Base-by-base conservation (phyloP, 2,329 filamentous ascomycete genomes). In the Trichophaea hybrida region DNA sequence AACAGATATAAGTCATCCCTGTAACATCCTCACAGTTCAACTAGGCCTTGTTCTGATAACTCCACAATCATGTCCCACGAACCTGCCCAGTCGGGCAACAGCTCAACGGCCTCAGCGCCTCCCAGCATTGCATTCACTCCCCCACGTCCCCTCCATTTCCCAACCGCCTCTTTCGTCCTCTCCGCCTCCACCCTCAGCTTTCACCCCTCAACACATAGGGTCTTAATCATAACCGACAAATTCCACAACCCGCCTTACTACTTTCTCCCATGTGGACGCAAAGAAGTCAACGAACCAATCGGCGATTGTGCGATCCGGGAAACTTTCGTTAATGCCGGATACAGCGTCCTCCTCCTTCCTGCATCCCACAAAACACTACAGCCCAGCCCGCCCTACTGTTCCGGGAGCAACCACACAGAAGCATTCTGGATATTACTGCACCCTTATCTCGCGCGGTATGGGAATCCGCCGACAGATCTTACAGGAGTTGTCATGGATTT, bases 251-350 rank as follows among this genome's bases (percentile, higher is more conserved):
- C 6, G 6, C 34, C 35, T 8, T 7, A 33, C 12, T 65, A 63
- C 52, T 65, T 69, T 61, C 63, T 70, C 7, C 67, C 69, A 6
- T 67, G 68, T 17, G 69, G 69, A 7, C 64, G 69, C 35, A 69
- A 69, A 53, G 65, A 69, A 37, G 53, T 65, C 31, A 62, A 62
- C n/a, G 69, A 70, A 48, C 59, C 61, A 7, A 49, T 69, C 17
- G 60, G 64, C 17, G 58, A 55, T 17, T 64, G 68, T 7, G 69
- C 69, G 7, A n/a, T 69, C 17, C 67, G 68, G 13, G 69, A 70
- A 55, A 69, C 69, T 3, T 58, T 64, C 37, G 69, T 70, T 52
- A 69, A 70, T 54, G 66, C 63, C 6, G 63, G 63, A 4, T 63
- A 61, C 6, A n/a, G 15, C 10, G 61, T 59, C 10, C 58, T 43